A percentile compares a stretch with the other conserved stretches of the same genome.
phyloP scores from a whole-genome alignment of 2,329 filamentous ascomycete species.

The Plectosphaerella plurivora region DNA sequence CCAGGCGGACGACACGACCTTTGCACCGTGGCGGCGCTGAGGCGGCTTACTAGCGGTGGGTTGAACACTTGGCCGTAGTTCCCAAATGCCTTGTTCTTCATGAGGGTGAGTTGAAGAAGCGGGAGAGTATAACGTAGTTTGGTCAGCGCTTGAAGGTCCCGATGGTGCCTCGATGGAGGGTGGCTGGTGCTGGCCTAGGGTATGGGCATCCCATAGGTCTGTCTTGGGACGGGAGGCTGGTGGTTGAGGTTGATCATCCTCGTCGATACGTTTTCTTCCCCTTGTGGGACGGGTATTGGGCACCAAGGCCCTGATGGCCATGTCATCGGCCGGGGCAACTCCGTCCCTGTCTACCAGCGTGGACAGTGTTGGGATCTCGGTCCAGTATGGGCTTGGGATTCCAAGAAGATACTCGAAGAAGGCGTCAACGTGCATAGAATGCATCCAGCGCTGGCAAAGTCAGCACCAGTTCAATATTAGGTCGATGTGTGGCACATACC shows the following conservation, averaged over 20 bases:
- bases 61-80: not conserved
- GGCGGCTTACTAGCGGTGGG: constrained; percentile 29
- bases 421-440: constrained; percentile 89
- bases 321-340: constrained; percentile 80
- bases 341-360: constrained; percentile 64
- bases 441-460: constrained; percentile 78
- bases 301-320: constrained; percentile 78
- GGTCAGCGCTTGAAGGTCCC: not conserved
- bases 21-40: constrained; percentile 68
- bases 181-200: not conserved
- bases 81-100: too few species aligned
- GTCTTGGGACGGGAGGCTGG: constrained; percentile 51
- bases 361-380: constrained; percentile 56
- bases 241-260: constrained; percentile 45
- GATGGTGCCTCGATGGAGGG: not conserved
- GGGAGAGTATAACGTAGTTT: too few species aligned
- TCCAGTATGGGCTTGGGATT: constrained; percentile 76
- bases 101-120: too few species aligned
- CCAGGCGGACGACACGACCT: constrained; percentile 89
- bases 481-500: constrained; percentile 37
- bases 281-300: constrained; percentile 67
- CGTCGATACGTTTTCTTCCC: constrained; percentile 60
- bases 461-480: constrained; percentile 2
- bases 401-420: constrained; percentile 88
- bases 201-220: constrained; percentile 17